phyloP scores from a whole-genome alignment of 495 filamentous ascomycete genomes.

The Bryoglossum gracile region DNA sequence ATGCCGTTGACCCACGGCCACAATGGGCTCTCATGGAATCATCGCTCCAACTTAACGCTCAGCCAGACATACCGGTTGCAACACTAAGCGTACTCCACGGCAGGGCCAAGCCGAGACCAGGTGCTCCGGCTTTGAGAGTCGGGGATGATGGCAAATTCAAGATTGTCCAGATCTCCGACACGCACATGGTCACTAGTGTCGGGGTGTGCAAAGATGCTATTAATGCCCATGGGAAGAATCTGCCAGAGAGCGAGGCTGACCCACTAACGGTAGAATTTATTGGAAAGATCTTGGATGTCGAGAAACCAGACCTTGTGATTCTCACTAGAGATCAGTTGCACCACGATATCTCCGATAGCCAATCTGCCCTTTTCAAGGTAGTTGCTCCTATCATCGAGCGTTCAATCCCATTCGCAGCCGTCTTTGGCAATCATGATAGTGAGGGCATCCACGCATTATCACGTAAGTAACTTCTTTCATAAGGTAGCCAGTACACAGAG shows the following conservation, averaged over 20 bases:
- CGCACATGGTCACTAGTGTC: constrained; percentile 83
- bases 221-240: constrained; percentile 31
- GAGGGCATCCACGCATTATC: constrained; percentile 64
- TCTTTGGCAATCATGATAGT: constrained; percentile 97
- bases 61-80: constrained; percentile 29
- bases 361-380: constrained; percentile 37
- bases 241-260: constrained; percentile 71
- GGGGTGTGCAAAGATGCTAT: constrained; percentile 74
- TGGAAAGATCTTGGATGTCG: constrained; percentile 69
- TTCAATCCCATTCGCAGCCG: constrained; percentile 83
- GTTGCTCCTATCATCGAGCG: constrained; percentile 71
- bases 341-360: constrained; percentile 58
- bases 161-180: constrained; percentile 87
- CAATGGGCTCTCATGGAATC: constrained; percentile 46
- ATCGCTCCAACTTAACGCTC: constrained; percentile 30
- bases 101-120: constrained; percentile 27
- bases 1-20: constrained; percentile 82
- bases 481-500: constrained; percentile 11
- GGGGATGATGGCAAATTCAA: constrained; percentile 89
- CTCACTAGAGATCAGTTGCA: constrained; percentile 93
- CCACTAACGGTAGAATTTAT: constrained; percentile 86
- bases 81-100: constrained; percentile 31
- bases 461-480: constrained; percentile 52
- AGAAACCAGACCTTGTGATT: constrained; percentile 89
- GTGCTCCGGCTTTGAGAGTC: constrained; percentile 55